Conservation (phyloP, 2,329 filamentous ascomycete species). For the Ceratocystiopsis minuta region DNA sequence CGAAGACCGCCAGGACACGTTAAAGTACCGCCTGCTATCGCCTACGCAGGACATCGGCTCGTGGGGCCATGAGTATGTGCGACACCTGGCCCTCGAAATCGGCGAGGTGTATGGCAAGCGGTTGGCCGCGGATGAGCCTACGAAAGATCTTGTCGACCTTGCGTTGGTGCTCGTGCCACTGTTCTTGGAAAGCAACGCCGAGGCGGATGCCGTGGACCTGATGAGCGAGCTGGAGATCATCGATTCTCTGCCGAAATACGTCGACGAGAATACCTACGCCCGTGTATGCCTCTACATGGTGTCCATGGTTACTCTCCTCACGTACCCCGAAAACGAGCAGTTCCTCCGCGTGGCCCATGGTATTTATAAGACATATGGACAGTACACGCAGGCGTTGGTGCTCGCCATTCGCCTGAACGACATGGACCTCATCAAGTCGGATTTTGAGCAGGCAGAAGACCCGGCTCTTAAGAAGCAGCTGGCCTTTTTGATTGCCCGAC, state of each 20-base stretch:
- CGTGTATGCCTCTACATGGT: slow-evolving; percentile 96
- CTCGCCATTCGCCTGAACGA: slow-evolving; percentile 90
- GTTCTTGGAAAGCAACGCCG: slow-evolving; percentile 92
- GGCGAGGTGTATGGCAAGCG: slow-evolving; percentile 85
- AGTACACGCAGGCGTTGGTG: slow-evolving; percentile 83
- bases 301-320: slow-evolving; percentile 94
- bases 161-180: slow-evolving; percentile 75
- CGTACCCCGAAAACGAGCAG: slow-evolving; percentile 90
- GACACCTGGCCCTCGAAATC: slow-evolving; percentile 88
- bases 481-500: slow-evolving; percentile 78
- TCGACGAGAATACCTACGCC: slow-evolving; percentile 86
- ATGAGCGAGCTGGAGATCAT: slow-evolving; percentile 97
- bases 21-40: slow-evolving; percentile 84
- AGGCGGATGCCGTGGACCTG: slow-evolving; percentile 92
- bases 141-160: slow-evolving; percentile 70
- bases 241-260: slow-evolving; percentile 68
- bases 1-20: slow-evolving; percentile 84
- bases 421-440: slow-evolving; percentile 56
- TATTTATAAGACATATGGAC: slow-evolving; percentile 86
- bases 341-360: slow-evolving; percentile 85
- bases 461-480: slow-evolving; percentile 79
- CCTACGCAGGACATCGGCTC: slow-evolving; percentile 85
- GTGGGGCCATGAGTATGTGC: slow-evolving; percentile 97
- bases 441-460: slow-evolving; percentile 67
- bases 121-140: slow-evolving; percentile 66